phyloP scores from a whole-genome alignment of 2,329 filamentous ascomycete species.

The Pseudocercospora musae region DNA sequence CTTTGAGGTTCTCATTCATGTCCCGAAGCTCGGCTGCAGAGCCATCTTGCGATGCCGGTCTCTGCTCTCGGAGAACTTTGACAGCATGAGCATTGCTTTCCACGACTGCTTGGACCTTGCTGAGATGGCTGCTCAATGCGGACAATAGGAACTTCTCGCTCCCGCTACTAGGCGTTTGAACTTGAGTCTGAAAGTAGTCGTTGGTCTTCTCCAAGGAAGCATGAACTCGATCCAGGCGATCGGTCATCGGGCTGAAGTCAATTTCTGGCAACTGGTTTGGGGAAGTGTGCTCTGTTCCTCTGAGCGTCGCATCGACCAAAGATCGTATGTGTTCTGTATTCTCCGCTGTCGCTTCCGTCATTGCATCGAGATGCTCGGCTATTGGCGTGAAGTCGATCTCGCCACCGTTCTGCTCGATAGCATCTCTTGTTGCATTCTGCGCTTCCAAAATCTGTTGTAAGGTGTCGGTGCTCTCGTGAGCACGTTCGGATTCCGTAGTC shows the following conservation, averaged over 20 bases:
- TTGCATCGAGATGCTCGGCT: conserved; percentile 23
- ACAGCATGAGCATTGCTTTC: conserved; percentile 28
- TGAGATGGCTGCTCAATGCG: conserved; percentile 29
- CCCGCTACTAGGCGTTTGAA: conserved; percentile 17
- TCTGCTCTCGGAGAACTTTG: conserved; percentile 18
- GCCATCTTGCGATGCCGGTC: conserved; percentile 4
- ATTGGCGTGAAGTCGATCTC: conserved; percentile 24
- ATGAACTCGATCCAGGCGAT: conserved; percentile 26
- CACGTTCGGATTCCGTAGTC: background rate
- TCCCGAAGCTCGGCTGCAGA: conserved; percentile 6
- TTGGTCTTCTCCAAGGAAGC: conserved; percentile 19
- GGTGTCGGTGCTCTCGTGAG: conserved; percentile 2
- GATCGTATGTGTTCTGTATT: conserved; percentile 21
- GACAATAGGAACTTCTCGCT: conserved; percentile 29
- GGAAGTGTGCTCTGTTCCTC: conserved; percentile 3
- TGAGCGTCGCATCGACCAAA: conserved; percentile 10
- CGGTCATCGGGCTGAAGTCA: conserved; percentile 29
- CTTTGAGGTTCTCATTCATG: conserved; percentile 2
- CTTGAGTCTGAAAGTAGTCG: background rate
- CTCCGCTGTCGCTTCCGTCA: conserved; percentile 20
- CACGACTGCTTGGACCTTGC: conserved; percentile 31
- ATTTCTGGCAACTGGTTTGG: conserved; percentile 12
- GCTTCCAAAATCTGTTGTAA: conserved; percentile 20
- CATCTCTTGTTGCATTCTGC: conserved; percentile 22
- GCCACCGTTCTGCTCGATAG: conserved; percentile 11